Base-by-base conservation (phyloP, 805 yeast species). In the Metschnikowia arizonensis region DNA sequence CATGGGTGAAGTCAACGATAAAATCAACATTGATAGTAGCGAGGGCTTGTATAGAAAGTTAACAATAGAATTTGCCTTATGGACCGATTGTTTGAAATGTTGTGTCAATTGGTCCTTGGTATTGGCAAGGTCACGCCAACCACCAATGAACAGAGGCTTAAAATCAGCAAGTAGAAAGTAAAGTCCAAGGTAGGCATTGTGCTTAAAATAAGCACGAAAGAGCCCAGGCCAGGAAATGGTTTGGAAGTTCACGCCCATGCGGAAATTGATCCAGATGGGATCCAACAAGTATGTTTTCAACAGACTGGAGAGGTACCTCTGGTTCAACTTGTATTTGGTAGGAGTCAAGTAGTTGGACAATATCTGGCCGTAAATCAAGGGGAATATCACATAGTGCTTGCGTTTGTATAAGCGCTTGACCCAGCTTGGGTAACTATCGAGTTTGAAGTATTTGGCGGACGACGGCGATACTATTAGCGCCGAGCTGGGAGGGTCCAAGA, bases 341-440 rank as follows among this genome's bases (percentile, higher is more conserved):
- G 74, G 74, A 0, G 76, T 66, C 46, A 71, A 53, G 53, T 68
- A 69, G 49, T 68, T 66, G 30, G 72, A 65, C 30, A 70, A 59
- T 36, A 70, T 56, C 51, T 69, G 74, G 12, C 63, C 72, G 49
- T 62, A 70, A 10, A 70, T 51, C 26, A 60, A 44, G 15, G 76
- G 72, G 48, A 56, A 71, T 5, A 69, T 53, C 9, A 69, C 26
- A 26, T 42, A 58, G 45, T 69, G 66, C 52, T 68, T 69, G 37
- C 61, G 54, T 24, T 52, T 34, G 46, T 67, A 68, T 4, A 65
- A 33, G 21, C 41, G 37, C 14, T 47, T 43, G 19, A 66, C 42
- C 54, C 50, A 50, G 3, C 42, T 18, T 18, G 52, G 49, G 49
- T 64, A 63, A 10, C 57, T 47, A 25, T 53, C 50, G 23, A 64